Base-by-base conservation (phyloP, 495 filamentous ascomycete genomes). In the Penicillium cinerascens region DNA sequence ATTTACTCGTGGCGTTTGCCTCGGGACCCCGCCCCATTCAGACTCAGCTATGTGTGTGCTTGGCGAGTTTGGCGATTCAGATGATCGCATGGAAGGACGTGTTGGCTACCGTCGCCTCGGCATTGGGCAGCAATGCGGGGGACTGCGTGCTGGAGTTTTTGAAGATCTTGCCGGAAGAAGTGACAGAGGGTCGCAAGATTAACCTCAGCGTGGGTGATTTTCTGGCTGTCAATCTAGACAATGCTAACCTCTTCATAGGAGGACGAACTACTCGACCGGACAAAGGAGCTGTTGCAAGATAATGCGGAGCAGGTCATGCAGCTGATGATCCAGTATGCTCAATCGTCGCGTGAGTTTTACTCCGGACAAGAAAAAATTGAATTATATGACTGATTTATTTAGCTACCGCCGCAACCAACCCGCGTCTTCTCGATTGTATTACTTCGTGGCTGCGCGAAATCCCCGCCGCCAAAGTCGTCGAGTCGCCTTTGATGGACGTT, bases 141-240 rank as follows among this genome's bases (percentile, higher is more conserved):
- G 85, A 92, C 47, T 92, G 88, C 66, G 87, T 97, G 58, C 73
- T 99, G 55, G 95, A 97, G 65, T 97, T 99, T 70, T 78, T 99
- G 49, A 91, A 85, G 65, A 91, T 99, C 61, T 82, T 99, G 42
- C 93, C 93, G 17, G 93, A 99, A 78, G 93, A 99, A 81, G 95
- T 99, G 68, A 97, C 89, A 44, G 93, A 97, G 78, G 93, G 95
- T 71, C 89, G 93, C 71, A 97, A 96, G 77, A 95, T 97, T 81
- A 95, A 89, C 79, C 80, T 99, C 72, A 90, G 88, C 78, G 92
- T 96, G 92, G 76, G 91, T 91, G 76, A 72, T 26, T 3, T 27
- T 26, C 11, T 20, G 13, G 4, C n/a, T 21, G 17, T 15, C 15
- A 25, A 2, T 39, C 2, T 20, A 16, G 37, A 11, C 37, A 39